Percentiles rank a stretch among this genome's conserved stretches.
phyloP scores from a whole-genome alignment of 2,329 filamentous ascomycete genomes.

The Berkeleyomyces rouxiae region DNA sequence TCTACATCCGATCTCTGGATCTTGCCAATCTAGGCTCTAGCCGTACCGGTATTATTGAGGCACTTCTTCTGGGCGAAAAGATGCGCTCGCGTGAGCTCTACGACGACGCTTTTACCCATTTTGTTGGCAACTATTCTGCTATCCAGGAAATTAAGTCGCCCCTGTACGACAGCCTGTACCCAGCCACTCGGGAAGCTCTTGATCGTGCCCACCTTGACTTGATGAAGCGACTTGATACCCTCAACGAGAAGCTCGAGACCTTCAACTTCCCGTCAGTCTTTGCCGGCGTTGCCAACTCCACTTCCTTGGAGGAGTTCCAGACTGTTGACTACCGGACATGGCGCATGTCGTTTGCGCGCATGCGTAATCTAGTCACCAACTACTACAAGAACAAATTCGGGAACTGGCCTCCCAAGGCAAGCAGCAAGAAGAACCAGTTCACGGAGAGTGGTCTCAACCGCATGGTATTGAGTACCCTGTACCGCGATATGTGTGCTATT shows the following conservation, averaged over 20 bases:
- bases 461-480: constrained; percentile 63
- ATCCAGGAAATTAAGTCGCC: constrained; percentile 49
- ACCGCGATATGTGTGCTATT: constrained; percentile 68
- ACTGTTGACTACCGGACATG: constrained; percentile 70
- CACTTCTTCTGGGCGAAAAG: constrained; percentile 71
- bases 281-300: constrained; percentile 72
- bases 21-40: constrained; percentile 68
- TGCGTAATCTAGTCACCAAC: constrained; percentile 54
- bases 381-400: constrained; percentile 46
- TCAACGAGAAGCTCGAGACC: constrained; percentile 58
- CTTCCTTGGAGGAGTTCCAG: constrained; percentile 58
- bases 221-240: constrained; percentile 50
- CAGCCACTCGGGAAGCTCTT: constrained; percentile 58
- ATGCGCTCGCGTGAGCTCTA: constrained; percentile 73
- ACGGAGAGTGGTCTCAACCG: constrained; percentile 76
- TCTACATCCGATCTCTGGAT: constrained; percentile 60
- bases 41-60: constrained; percentile 77
- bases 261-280: constrained; percentile 90
- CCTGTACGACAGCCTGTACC: constrained; percentile 53
- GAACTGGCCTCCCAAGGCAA: constrained; percentile 80
- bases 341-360: constrained; percentile 56
- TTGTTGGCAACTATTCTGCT: constrained; percentile 68
- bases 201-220: constrained; percentile 72
- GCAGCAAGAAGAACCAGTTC: constrained; percentile 80
- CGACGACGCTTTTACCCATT: constrained; percentile 82